Base-by-base conservation (phyloP, 805 yeast genomes). In the Metschnikowia rubicola region DNA sequence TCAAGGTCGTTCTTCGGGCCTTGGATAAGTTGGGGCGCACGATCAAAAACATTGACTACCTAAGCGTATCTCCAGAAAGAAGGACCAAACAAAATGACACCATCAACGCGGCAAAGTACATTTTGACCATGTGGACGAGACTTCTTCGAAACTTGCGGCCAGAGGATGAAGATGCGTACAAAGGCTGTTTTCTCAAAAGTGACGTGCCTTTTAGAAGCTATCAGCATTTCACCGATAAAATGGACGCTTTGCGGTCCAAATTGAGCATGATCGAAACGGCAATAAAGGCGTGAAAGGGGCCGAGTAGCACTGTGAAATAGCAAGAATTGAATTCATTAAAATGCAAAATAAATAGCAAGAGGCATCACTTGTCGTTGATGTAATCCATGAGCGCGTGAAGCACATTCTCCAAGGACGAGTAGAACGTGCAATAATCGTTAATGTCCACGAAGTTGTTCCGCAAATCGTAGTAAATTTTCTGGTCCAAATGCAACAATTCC, bases 361-460 rank as follows among this genome's bases (percentile, higher is more conserved):
- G 8, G 12, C 8, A 15, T 19, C 30, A 39, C 35, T 35, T 44
- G n/a, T 40, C 43, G 35, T 64, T 61, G n/a, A 71, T 61, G 47
- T 64, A 71, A 37, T 65, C 67, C 67, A 71, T 68, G 33, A 72
- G 57, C 44, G 68, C 74, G 50, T 62, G 69, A 26, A 72, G 54
- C 12, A 71, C 62, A 42, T 68, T 66, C 47, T 72, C 77, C 53
- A 71, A 66, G 17, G 73, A 66, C 17, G 68, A 56, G 50, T 70
- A 72, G 50, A 72, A 71, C 4, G 74, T 67, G 63, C 77, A 72
- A 45, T 71, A 72, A 47, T 72, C 76, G 50, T 70, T 71, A 36
- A 70, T 63, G 55, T 71, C 74, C 19, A 72, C 75, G 54, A 65
- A 71, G 50, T 72, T 72, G 54, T 72, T 70, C 29, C 69, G 58